A percentile compares a stretch with the other conserved stretches of the same genome.
Conservation (phyloP, 768 basidiomycete species). For the Flagelloscypha sp. region DNA sequence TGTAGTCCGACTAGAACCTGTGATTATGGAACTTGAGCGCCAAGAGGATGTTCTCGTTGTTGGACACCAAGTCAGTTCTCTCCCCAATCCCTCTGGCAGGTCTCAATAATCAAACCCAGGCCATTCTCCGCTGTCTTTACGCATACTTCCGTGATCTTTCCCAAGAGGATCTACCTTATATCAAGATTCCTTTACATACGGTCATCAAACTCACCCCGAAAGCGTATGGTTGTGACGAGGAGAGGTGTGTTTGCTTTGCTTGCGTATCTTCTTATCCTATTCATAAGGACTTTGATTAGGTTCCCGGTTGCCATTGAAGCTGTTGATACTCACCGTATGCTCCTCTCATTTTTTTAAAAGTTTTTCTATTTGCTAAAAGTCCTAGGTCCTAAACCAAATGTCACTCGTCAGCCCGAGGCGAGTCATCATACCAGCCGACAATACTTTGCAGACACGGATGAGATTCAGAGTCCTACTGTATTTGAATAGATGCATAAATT, state of each 20-base stretch:
- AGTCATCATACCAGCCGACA: no score
- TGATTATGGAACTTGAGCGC: constrained; percentile 98
- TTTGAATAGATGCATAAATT: no score
- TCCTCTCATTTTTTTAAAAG: no score
- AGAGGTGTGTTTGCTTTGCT: constrained; percentile 44
- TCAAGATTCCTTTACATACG: constrained; percentile 95
- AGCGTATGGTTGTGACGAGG: constrained; percentile 98
- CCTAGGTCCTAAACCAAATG: no score
- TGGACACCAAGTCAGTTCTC: constrained; percentile 69
- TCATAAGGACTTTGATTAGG: constrained; percentile 27
- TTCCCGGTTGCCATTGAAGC: constrained; percentile 87
- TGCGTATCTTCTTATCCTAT: constrained; percentile 1
- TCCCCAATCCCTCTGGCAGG: background rate
- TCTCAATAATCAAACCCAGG: constrained; percentile 31
- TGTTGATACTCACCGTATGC: constrained; percentile 91
- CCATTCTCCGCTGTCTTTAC: constrained; percentile 82
- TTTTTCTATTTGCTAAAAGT: no score
- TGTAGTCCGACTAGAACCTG: constrained; percentile 88
- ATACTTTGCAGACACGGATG: no score
- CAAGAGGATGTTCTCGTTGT: constrained; percentile 97
- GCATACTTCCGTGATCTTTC: constrained; percentile 93
- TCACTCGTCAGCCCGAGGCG: no score
- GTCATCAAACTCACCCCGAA: constrained; percentile 98
- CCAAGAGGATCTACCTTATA: constrained; percentile 92
- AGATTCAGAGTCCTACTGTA: no score